Evolutionary conservation across 495 filamentous ascomycete genomes (phyloP).

Genomic region (Lophium mytilinum): DNA sequence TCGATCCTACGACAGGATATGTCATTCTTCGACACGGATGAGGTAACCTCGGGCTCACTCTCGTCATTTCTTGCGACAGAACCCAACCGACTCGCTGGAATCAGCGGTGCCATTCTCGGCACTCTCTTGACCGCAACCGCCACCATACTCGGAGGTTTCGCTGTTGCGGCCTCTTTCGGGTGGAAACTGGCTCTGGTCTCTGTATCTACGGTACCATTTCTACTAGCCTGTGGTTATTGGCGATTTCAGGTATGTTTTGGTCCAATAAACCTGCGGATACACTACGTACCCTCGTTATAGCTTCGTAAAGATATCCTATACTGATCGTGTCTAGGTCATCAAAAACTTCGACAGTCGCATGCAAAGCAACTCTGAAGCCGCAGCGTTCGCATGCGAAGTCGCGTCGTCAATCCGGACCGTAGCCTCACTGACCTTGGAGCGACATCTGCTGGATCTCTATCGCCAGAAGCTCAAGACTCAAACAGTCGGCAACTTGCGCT

Average conservation of each 20-base stretch:
- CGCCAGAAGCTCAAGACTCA: constrained; percentile 55
- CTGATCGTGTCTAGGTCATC: constrained; percentile 43
- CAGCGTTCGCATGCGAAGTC: constrained; percentile 83
- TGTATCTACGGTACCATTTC: constrained; percentile 65
- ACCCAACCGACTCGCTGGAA: constrained; percentile 74
- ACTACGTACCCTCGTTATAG: no score
- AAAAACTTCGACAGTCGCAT: constrained; percentile 62
- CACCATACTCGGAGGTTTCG: constrained; percentile 61
- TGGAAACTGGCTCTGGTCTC: constrained; percentile 92
- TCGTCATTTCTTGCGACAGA: constrained; percentile 80
- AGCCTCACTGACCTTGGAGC: constrained; percentile 77
- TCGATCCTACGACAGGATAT: constrained; percentile 91
- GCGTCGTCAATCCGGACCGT: constrained; percentile 88
- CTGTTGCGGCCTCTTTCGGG: constrained; percentile 60
- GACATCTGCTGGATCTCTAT: constrained; percentile 69
- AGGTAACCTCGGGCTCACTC: constrained; percentile 77
- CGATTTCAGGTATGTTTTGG: constrained; percentile 50
- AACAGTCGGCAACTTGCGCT: constrained; percentile 51
- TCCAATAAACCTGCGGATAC: neutral
- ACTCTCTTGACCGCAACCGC: constrained; percentile 69
- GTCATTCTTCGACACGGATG: constrained; percentile 74
- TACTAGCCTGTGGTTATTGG: constrained; percentile 75
- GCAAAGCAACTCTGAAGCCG: constrained; percentile 67
- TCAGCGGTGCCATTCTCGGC: constrained; percentile 73
- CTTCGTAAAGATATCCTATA: no score